Evolutionary conservation across 495 filamentous ascomycete species (phyloP).

Genomic region (Trichocladium uniseriatum): DNA sequence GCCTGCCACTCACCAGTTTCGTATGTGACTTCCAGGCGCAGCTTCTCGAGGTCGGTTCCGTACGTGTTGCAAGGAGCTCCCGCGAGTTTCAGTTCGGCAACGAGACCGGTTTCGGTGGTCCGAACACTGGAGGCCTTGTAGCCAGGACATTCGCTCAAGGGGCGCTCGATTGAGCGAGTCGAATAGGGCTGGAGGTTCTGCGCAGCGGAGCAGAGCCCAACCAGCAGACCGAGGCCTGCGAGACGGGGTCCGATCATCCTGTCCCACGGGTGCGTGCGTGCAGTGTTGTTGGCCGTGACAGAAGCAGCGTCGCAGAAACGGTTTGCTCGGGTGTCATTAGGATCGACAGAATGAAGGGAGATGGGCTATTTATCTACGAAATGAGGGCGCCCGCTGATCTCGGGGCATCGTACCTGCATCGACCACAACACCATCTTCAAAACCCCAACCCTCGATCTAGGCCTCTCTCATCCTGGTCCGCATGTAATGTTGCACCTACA

Average conservation of each 20-base stretch:
- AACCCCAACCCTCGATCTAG: no score
- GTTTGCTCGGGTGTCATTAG: no score
- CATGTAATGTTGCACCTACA: no score
- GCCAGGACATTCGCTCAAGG: conserved; percentile 50
- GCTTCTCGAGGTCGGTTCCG: conserved; percentile 54
- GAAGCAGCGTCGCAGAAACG: no score
- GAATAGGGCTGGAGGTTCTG: conserved; percentile 9
- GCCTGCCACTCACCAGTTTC: conserved; percentile 51
- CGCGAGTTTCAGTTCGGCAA: conserved; percentile 58
- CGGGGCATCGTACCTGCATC: no score
- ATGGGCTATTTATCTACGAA: no score
- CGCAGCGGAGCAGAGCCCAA: conserved; percentile 8
- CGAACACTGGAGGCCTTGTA: conserved; percentile 61
- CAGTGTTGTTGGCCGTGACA: background rate
- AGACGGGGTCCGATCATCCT: conserved; percentile 1
- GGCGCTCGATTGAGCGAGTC: conserved; percentile 18
- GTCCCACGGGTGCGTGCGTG: background rate
- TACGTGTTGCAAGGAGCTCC: conserved; percentile 62
- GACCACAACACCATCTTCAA: no score
- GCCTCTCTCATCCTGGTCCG: no score
- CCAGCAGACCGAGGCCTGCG: conserved; percentile 14
- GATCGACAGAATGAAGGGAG: no score
- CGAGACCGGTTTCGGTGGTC: conserved; percentile 41
- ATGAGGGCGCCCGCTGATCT: no score
- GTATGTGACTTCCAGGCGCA: conserved; percentile 65